Conservation (phyloP, 805 yeast species). For the Barnettozyma vustinii region DNA sequence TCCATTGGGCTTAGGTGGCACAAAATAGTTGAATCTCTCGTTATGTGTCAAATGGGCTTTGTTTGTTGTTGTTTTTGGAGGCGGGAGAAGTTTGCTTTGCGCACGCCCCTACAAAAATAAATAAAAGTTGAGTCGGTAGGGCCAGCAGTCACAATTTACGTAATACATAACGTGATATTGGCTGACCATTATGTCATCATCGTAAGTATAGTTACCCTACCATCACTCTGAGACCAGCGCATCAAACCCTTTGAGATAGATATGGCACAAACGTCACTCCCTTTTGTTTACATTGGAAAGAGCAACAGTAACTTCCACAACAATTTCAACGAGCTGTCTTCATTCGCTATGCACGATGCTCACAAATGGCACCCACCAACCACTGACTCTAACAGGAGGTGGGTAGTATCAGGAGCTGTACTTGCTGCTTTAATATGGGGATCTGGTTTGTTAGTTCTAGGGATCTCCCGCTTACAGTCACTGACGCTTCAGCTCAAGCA, state of each 20-base stretch:
- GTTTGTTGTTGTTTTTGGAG: slow-evolving; percentile 5
- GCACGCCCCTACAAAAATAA: slow-evolving; percentile 1
- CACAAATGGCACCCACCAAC: neutral
- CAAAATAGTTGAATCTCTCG: neutral
- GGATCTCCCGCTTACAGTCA: slow-evolving; percentile 10
- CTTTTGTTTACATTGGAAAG: neutral
- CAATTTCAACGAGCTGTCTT: neutral
- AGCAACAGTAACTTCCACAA: neutral
- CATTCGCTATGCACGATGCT: neutral
- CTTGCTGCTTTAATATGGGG: slow-evolving; percentile 13
- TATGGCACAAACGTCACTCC: neutral
- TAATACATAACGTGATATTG: neutral
- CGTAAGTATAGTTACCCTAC: neutral
- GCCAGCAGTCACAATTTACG: neutral
- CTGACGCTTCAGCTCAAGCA: slow-evolving; percentile 6
- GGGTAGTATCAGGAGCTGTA: slow-evolving; percentile 7
- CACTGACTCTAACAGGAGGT: neutral
- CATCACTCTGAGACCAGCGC: neutral
- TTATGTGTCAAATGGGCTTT: slow-evolving; percentile 3
- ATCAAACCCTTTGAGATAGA: neutral
- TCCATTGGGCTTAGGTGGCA: slow-evolving; percentile 14
- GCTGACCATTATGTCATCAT: no score
- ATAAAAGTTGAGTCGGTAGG: neutral
- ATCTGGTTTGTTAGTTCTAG: slow-evolving; percentile 6
- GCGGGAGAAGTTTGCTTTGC: slow-evolving; percentile 6